Base-by-base conservation (phyloP, 192 early-diverging fungal genomes). In the Rhizophagus clarus region DNA sequence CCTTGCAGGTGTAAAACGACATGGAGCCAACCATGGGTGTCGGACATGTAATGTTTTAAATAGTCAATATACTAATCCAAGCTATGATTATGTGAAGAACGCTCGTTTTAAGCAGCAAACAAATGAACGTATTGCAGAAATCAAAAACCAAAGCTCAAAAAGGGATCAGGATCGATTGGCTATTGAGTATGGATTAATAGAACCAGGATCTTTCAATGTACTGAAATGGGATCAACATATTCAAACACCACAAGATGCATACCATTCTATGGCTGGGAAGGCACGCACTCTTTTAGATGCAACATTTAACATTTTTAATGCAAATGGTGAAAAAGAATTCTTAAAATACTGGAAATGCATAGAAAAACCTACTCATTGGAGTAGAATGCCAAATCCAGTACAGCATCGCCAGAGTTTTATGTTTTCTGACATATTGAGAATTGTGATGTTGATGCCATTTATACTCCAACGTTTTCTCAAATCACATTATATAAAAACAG, bases 231-330 rank as follows among this genome's bases (percentile, higher is more conserved):
- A 66, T 66, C 8, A 3, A 29, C 63, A 66, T 17, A 66, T 73
- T 22, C 14, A 28, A 45, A 42, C 32, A 5, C 28, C 26, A 28
- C 67, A 79, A 1, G 49, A 40, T 32, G 1, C 32, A 5, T 11
- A 74, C 22, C 42, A 28, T 74, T 69, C 31, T 11, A 76, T 78
- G 80, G 61, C 74, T 84, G 34, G 82, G 82, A 61, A 80, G 75
- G 1, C 79, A 79, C 12, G 3, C 0, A 67, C 14, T 17, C 28
- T 67, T 12, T 29, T 67, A 67, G 64, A 67, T 10, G 29, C 4
- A 5, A 32, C 28, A 20, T 67, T 67, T 67, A 17, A 31, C 17
- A 0, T 28, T 9, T 31, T 67, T 67, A 31, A 72, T 31, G 3
- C 12, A 29, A 67, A 29, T 32, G 28, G 64, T 0, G 12, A 67